Evolutionary conservation across 768 basidiomycete genomes (phyloP).

Genomic region (Mycena leptocephala): DNA sequence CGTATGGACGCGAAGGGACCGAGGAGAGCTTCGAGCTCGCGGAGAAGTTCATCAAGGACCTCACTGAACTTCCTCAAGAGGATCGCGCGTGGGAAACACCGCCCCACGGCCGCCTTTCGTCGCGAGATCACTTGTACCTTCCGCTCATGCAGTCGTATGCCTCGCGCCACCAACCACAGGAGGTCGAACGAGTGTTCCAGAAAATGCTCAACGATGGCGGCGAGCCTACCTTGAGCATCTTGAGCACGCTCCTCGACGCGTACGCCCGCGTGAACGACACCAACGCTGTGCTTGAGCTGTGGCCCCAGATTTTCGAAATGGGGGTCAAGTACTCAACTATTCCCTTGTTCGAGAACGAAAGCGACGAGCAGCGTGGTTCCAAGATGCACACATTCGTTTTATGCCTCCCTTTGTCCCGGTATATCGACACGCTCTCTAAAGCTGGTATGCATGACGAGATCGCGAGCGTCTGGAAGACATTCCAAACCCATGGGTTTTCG

Average conservation of each 20-base stretch:
- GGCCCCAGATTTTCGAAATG: constrained; percentile 78
- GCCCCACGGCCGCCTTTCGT: constrained; percentile 55
- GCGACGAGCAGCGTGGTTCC: constrained; percentile 31
- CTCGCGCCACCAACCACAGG: constrained; percentile 57
- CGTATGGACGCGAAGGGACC: constrained; percentile 68
- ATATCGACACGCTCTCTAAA: constrained; percentile 81
- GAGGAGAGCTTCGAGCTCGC: constrained; percentile 72
- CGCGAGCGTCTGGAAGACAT: constrained; percentile 75
- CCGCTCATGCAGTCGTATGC: constrained; percentile 75
- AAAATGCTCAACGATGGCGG: constrained; percentile 70
- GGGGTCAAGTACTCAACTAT: constrained; percentile 61
- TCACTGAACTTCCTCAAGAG: constrained; percentile 57
- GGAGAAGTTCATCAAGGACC: constrained; percentile 72
- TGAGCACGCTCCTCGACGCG: constrained; percentile 79
- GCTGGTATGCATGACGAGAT: constrained; percentile 76
- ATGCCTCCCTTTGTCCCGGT: constrained; percentile 85
- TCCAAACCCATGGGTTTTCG: constrained; percentile 75
- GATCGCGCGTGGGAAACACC: constrained; percentile 58
- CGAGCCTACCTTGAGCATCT: constrained; percentile 69
- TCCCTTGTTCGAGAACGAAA: constrained; percentile 48
- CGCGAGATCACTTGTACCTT: constrained; percentile 70
- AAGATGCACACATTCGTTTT: constrained; percentile 68
- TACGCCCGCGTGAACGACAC: constrained; percentile 76
- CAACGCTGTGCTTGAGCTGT: constrained; percentile 72
- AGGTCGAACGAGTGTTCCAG: constrained; percentile 72